Conservation (phyloP, 208 protist genomes). For the Crithidia mellificae region DNA sequence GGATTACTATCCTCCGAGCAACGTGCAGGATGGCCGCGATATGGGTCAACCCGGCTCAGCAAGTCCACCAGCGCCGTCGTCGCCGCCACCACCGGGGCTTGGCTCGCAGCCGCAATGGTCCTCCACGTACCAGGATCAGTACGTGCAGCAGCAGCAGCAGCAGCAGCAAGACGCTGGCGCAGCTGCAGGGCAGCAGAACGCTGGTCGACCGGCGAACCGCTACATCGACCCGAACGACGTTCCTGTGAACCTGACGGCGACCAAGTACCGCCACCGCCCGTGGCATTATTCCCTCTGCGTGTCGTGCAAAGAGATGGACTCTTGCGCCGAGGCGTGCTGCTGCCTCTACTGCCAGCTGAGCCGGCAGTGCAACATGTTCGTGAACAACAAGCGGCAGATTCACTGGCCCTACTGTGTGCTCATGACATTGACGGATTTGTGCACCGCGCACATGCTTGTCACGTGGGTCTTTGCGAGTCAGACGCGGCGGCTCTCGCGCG, state of each 20-base stretch:
- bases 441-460: constrained; percentile 3
- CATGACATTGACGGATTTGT: constrained; percentile 5
- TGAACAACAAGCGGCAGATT: constrained; percentile 19
- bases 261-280: constrained; percentile 3
- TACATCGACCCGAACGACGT: constrained; percentile 6
- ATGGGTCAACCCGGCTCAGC: no score
- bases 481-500: constrained; percentile 22
- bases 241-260: constrained; percentile 15
- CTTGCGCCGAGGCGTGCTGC: constrained; percentile 39
- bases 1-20: neutral
- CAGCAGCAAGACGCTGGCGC: no score
- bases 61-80: neutral
- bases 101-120: constrained; percentile 3
- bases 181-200: neutral
- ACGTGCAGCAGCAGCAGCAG: no score
- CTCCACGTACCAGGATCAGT: neutral
- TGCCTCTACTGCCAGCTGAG: constrained; percentile 48
- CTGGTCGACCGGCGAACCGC: neutral
- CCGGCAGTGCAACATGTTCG: constrained; percentile 51
- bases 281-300: constrained; percentile 52
- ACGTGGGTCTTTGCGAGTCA: constrained; percentile 26
- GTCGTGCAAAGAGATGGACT: constrained; percentile 38
- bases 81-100: neutral
- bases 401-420: constrained; percentile 31
- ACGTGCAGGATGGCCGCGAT: neutral